Percentiles rank a stretch among this genome's conserved stretches.
These are phyloP conservation scores for Citrus unshiu DNA, from an alignment of 345 rosid species.

Conservation along the genomic window DNA sequence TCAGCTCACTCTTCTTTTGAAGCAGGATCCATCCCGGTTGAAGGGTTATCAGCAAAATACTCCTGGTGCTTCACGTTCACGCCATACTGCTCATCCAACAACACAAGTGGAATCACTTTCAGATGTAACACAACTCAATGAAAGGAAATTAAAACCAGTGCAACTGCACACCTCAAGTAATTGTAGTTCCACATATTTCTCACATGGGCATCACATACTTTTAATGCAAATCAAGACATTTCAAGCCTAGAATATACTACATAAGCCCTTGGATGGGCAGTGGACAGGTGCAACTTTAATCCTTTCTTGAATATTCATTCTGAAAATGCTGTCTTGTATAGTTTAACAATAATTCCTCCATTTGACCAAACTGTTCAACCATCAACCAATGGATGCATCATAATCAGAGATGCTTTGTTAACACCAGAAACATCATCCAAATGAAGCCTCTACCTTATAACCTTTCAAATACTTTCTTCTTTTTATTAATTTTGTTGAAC, in stretches of 20 bases:
- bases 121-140: background rate
- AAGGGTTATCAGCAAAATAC: conserved; percentile 81
- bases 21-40: conserved; percentile 60
- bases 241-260: background rate
- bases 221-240: background rate
- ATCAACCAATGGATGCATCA: background rate
- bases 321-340: background rate
- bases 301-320: background rate
- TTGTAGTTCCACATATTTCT: background rate
- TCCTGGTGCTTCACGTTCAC: conserved; percentile 94
- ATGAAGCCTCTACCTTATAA: background rate
- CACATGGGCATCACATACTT: background rate
- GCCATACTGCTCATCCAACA: conserved; percentile 53
- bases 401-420: background rate
- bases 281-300: background rate
- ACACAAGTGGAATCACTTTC: conserved; percentile 8
- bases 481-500: background rate
- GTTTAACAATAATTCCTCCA: background rate
- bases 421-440: background rate
- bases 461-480: background rate
- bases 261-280: background rate
- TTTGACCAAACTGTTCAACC: background rate
- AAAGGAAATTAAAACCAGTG: background rate
- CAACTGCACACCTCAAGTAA: background rate
- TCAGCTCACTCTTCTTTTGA: conserved; percentile 16